A percentile compares a stretch with the other conserved stretches of the same genome.
Conservation (phyloP, 73 alveolate genomes). For the Symbiodinium natans region DNA sequence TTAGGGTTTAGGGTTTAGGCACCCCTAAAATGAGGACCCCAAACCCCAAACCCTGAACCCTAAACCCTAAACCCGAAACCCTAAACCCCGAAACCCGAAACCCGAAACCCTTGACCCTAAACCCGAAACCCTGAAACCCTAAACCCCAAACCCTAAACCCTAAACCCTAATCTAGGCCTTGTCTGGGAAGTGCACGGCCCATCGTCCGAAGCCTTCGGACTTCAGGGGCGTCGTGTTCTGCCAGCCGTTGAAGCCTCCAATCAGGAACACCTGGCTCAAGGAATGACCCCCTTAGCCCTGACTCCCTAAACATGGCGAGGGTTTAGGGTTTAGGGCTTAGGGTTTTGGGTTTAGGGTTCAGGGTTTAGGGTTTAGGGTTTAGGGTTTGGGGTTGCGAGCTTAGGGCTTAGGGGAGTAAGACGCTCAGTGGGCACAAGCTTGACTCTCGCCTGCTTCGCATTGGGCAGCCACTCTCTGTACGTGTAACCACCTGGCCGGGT, state of each 20-base stretch:
- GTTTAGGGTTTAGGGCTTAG: too few species aligned
- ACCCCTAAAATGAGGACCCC: not conserved
- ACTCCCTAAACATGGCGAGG: too few species aligned
- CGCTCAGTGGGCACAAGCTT: too few species aligned
- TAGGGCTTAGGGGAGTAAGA: too few species aligned
- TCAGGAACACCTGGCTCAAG: conserved; percentile 55
- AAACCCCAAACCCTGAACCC: too few species aligned
- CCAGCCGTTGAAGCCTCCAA: conserved; percentile 96
- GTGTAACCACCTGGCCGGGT: conserved; percentile 51
- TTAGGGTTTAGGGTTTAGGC: not conserved
- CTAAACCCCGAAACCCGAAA: too few species aligned
- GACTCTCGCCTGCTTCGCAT: conserved; percentile 97
- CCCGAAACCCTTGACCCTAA: too few species aligned
- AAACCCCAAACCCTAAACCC: not conserved
- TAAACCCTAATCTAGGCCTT: conserved; percentile 1
- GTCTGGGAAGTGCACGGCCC: conserved; percentile 93
- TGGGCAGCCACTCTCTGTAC: conserved; percentile 98
- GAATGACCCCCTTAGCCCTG: not conserved
- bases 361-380: not conserved
- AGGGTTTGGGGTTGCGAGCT: not conserved
- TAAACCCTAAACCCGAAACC: not conserved
- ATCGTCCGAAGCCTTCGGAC: conserved; percentile 95
- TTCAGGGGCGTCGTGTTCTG: conserved; percentile 94
- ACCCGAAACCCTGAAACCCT: not conserved
- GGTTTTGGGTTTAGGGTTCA: not conserved